Base-by-base conservation (phyloP, 2,329 filamentous ascomycete species). In the Microcyclospora tardicrescens region DNA sequence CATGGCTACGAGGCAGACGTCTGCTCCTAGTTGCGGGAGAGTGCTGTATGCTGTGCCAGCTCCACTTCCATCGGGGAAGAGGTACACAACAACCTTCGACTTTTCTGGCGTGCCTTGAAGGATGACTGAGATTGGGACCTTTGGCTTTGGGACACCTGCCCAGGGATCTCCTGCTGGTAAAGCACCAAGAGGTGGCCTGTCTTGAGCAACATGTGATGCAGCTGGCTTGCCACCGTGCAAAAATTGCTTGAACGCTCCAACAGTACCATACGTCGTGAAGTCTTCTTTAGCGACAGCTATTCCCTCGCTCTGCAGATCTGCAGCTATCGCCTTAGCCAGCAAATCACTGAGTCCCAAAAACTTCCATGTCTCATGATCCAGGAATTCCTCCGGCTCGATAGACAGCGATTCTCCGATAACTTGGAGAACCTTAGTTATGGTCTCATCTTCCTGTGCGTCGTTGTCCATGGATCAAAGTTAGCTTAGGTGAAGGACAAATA, bases 1-100 rank as follows among this genome's bases (percentile, higher is more conserved):
- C 4, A 56, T 40, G 1, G 43, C 52, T 52, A 68, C 72, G 10
- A 77, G 64, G 3, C 64, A 67, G 33, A 73, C 57, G 19, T 68
- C 56, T 6, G 63, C 44, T 6, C 62, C 61, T 10, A 76, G 58
- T 0, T 44, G 41, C 1, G 63, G 57, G 2, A 65, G 40, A 19
- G 49, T 38, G 2, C 51, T 51, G 48, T 68, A 70, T 1, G 65
- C 61, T 2, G 58, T 58, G 2, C 63, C 63, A 9, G 64, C 66
- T 11, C 69, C 68, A 37, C 57, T 56, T 10, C 68, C 69, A 45
- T 71, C 68, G 5, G 68, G 68, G 38, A 72, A 59, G 9, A 56
- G 44, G 34, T 51, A 55, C 9, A 54, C 42, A 6, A 44, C 37
- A 13, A 31, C 46, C n/a, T 24, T 34, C 2, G 51, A 35, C 10